Base-by-base conservation (phyloP, 169 alveolate genomes). In the Eimeria sp. region DNA sequence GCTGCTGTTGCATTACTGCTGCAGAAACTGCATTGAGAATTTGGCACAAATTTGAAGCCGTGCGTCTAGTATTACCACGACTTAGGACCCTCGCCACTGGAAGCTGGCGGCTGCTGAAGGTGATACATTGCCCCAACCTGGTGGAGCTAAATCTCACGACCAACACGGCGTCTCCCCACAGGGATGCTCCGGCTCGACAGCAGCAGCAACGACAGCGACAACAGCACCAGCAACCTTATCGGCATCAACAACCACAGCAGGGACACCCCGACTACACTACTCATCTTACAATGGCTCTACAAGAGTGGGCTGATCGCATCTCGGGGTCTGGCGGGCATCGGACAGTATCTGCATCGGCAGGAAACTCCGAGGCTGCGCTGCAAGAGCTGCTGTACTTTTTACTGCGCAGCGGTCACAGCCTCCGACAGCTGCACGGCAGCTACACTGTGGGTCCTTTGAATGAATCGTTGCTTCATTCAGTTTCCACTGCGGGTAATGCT, bases 41-140 rank as follows among this genome's bases (percentile, higher is more conserved):
- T 25, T 63, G 82, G 83, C 78, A 65, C 47, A 87, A 25, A n/a
- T 87, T 87, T 16, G 65, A 63, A n/a, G 43, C 51, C 43, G 80
- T 87, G 30, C 82, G 93, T 43, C 43, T 87, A 16, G 63, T 58
- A 61, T 49, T 87, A 43, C 93, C 93, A 49, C 93, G 61, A 10
- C 82, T 87, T 47, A 49, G 63, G 27, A 43, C 34, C 65, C 93
- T 87, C 30, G 93, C 80, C 57, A 45, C 73, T 45, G 93, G 93
- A 43, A 87, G 93, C 83, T 87, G 93, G 93, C 93, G 93, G 93
- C 83, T 87, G 83, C 65, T 87, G 20, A 80, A 63, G 61, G 82
- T 25, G 82, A 11, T 87, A 67, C 93, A 87, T 20, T 87, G 93
- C 83, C 93, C 93, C 65, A 40, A 40, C 61, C 27, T 87, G 93